These are phyloP conservation scores for Zymoseptoria tritici DNA, from an alignment of 2,329 filamentous ascomycete genomes.

Conservation along the genomic window DNA sequence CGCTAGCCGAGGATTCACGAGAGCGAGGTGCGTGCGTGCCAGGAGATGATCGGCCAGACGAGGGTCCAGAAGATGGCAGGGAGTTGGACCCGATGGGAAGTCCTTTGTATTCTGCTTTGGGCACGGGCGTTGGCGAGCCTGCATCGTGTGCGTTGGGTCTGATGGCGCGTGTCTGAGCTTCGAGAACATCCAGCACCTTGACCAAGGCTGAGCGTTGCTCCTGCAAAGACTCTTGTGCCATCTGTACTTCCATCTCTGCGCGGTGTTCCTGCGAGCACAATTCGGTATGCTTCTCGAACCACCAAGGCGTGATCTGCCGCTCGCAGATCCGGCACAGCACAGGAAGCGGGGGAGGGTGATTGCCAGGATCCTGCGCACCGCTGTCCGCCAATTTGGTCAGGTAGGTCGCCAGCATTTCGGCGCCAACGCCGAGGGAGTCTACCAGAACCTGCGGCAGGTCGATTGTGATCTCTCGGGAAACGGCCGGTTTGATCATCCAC, in stretches of 20 bases:
- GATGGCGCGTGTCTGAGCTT: slow-evolving; percentile 63
- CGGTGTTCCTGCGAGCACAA: slow-evolving; percentile 91
- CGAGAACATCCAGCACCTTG: slow-evolving; percentile 85
- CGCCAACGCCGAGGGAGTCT: slow-evolving; percentile 87
- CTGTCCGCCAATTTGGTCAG: slow-evolving; percentile 82
- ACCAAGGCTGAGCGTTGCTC: slow-evolving; percentile 94
- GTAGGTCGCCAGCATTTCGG: slow-evolving; percentile 89
- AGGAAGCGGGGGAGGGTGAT: slow-evolving; percentile 71
- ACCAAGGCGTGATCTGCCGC: slow-evolving; percentile 94
- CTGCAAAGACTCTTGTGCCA: slow-evolving; percentile 83
- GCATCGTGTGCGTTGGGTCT: slow-evolving; percentile 48
- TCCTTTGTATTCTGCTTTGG: slow-evolving; percentile 73
- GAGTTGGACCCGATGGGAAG: slow-evolving; percentile 67
- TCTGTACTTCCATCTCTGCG: slow-evolving; percentile 95
- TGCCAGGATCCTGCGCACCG: slow-evolving; percentile 64
- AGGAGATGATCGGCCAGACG: slow-evolving; percentile 63
- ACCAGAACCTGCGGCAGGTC: slow-evolving; percentile 84
- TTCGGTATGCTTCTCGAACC: slow-evolving; percentile 99
- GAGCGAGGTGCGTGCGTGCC: slow-evolving; percentile 59
- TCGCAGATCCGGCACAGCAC: slow-evolving; percentile 96
- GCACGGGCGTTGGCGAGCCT: slow-evolving; percentile 23
- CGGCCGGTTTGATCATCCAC: slow-evolving; percentile 98
- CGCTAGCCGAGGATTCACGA: slow-evolving; percentile 56
- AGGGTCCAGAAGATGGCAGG: slow-evolving; percentile 59
- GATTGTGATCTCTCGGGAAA: slow-evolving; percentile 87